Evolutionary conservation across 345 rosid species (phyloP).

Genomic region (Eucalyptus regnans): DNA sequence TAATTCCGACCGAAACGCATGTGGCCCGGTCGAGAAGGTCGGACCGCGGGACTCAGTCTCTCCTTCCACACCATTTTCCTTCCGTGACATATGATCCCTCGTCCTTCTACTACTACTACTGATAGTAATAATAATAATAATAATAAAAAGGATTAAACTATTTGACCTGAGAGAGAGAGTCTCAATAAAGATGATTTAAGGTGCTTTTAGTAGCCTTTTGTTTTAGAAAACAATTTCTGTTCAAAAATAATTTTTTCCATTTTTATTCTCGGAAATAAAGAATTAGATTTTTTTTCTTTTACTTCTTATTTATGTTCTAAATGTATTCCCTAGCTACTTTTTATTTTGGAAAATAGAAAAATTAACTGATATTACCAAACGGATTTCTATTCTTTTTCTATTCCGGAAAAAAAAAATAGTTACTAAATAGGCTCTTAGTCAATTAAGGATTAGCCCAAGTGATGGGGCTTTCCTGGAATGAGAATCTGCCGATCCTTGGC

Average conservation of each 20-base stretch:
- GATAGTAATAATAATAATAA: no score
- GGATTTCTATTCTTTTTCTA: no score
- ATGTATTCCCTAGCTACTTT: accelerated
- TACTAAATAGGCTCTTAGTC: neutral
- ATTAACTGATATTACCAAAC: no score
- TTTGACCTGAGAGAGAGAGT: neutral
- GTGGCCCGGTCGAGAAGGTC: neutral
- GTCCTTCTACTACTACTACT: neutral
- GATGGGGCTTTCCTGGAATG: neutral
- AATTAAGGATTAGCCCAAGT: neutral
- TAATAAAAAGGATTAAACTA: no score
- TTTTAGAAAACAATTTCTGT: no score
- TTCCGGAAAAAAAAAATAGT: accelerated
- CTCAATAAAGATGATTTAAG: neutral
- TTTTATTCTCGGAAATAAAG: no score
- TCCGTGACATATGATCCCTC: neutral
- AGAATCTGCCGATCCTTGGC: neutral
- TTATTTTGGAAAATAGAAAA: no score
- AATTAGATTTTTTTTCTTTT: no score
- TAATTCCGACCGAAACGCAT: neutral
- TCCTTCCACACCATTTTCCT: neutral
- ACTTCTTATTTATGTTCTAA: accelerated
- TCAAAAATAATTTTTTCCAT: no score
- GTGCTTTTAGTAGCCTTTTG: no score
- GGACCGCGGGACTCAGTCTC: neutral